Percentiles rank a stretch among this genome's conserved stretches.
Evolutionary conservation across 352 stramenopile genomes (phyloP).

Genomic region (Phytophthora nicotianae): DNA sequence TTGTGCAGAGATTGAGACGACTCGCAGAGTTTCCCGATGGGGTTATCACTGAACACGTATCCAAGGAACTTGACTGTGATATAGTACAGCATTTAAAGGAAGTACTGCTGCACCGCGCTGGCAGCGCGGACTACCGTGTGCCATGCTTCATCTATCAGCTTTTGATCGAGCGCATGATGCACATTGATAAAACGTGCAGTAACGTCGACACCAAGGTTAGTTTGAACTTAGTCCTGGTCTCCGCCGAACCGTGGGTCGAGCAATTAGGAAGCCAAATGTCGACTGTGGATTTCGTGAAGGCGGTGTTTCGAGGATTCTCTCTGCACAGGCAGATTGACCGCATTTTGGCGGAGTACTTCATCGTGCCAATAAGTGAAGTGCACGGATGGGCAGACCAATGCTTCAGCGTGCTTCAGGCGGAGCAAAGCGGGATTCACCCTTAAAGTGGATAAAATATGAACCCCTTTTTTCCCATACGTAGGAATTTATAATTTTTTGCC

Average conservation of each 20-base stretch:
- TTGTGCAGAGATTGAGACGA: slow-evolving; percentile 2
- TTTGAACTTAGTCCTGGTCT: not conserved
- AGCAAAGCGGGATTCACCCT: not conserved
- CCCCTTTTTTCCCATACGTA: too few relatives aligned
- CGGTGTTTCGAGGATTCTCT: slow-evolving; percentile 6
- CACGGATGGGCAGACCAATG: not conserved
- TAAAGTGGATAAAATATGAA: not conserved
- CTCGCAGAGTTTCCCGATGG: not conserved
- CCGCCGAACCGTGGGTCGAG: not conserved
- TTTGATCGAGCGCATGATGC: slow-evolving; percentile 1
- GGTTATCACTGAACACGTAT: not conserved
- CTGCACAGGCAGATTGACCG: slow-evolving; percentile 6
- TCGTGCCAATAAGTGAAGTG: not conserved
- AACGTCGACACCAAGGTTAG: not conserved
- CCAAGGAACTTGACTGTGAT: slow-evolving; percentile 1
- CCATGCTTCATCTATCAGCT: slow-evolving; percentile 8
- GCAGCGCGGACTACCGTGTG: not conserved
- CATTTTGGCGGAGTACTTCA: not conserved
- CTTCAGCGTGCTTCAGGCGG: not conserved
- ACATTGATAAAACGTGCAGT: slow-evolving; percentile 3
- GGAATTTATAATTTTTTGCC: too few relatives aligned
- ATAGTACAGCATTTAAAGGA: not conserved
- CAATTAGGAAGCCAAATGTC: not conserved
- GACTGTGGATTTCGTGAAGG: slow-evolving; percentile 3
- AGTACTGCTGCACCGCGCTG: not conserved